Percentiles rank a stretch among this genome's conserved stretches.
phyloP scores from a whole-genome alignment of 345 rosid species.

The Conringia planisiliqua region DNA sequence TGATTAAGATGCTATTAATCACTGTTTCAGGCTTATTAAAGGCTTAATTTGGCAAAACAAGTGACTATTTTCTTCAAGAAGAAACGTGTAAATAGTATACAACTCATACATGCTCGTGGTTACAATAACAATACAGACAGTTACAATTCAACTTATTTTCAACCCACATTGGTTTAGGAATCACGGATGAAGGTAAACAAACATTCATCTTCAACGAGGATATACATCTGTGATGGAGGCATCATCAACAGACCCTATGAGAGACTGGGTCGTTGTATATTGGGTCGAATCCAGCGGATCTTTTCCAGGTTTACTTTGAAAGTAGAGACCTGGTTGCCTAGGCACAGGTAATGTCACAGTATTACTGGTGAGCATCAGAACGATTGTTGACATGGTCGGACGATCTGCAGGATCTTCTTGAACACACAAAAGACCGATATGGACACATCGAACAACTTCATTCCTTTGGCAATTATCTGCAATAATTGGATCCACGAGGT shows the following conservation, averaged over 20 bases:
- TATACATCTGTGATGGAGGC: conserved; percentile 40
- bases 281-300: conserved; percentile 12
- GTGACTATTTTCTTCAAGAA: not conserved
- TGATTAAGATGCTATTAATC: not conserved
- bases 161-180: not conserved
- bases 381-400: conserved; percentile 47
- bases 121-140: not conserved
- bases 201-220: conserved; percentile 37
- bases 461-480: conserved; percentile 24
- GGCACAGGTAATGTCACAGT: conserved; percentile 37
- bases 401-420: conserved; percentile 56
- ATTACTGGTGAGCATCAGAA: conserved; percentile 42
- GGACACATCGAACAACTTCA: conserved; percentile 52
- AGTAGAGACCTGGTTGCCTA: conserved; percentile 40
- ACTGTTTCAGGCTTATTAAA: not conserved
- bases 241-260: conserved; percentile 35
- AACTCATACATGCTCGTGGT: not conserved
- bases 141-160: not conserved
- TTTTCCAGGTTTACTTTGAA: conserved; percentile 9
- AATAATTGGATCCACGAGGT: conserved; percentile 47
- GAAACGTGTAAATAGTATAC: not conserved
- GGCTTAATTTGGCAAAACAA: not conserved
- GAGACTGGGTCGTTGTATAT: conserved; percentile 15
- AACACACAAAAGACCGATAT: conserved; percentile 59
- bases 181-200: not conserved